Percentiles rank a stretch among this genome's conserved stretches.
Conservation (phyloP, 2,329 filamentous ascomycete genomes). For the Raffaelea deltoideospora region DNA sequence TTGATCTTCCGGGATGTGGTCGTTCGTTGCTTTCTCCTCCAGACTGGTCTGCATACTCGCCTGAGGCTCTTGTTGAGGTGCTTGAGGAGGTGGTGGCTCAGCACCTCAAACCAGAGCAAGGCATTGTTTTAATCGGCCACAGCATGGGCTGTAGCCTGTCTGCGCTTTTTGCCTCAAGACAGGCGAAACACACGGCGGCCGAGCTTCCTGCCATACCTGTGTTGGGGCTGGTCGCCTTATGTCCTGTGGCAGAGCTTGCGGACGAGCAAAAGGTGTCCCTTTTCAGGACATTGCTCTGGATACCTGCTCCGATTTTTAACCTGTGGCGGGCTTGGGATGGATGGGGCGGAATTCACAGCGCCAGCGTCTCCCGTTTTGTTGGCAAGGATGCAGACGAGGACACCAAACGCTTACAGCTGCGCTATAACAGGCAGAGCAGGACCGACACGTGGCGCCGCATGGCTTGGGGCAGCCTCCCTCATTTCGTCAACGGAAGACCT, state of each 20-base stretch:
- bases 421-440: slow-evolving; percentile 69
- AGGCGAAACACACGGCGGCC: too few relatives aligned
- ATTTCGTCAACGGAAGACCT: slow-evolving; percentile 35
- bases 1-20: slow-evolving; percentile 86
- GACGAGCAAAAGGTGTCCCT: slow-evolving; percentile 32
- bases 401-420: slow-evolving; percentile 50
- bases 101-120: slow-evolving; percentile 56
- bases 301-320: slow-evolving; percentile 62
- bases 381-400: slow-evolving; percentile 50
- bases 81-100: slow-evolving; percentile 60
- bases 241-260: slow-evolving; percentile 55
- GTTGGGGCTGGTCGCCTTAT: slow-evolving; percentile 61
- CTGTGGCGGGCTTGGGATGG: slow-evolving; percentile 65
- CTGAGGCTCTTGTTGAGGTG: slow-evolving; percentile 59
- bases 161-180: slow-evolving; percentile 56
- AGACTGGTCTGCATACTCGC: slow-evolving; percentile 64
- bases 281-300: slow-evolving; percentile 43
- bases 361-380: slow-evolving; percentile 66
- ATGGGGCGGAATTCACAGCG: slow-evolving; percentile 60
- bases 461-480: slow-evolving; percentile 55
- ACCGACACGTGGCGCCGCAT: slow-evolving; percentile 75
- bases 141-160: slow-evolving; percentile 78
- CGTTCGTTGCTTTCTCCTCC: slow-evolving; percentile 58
- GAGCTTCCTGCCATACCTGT: slow-evolving; percentile 25
- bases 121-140: slow-evolving; percentile 70